Base-by-base conservation (phyloP, 345 rosid genomes). In the Excoecaria agallocha region DNA sequence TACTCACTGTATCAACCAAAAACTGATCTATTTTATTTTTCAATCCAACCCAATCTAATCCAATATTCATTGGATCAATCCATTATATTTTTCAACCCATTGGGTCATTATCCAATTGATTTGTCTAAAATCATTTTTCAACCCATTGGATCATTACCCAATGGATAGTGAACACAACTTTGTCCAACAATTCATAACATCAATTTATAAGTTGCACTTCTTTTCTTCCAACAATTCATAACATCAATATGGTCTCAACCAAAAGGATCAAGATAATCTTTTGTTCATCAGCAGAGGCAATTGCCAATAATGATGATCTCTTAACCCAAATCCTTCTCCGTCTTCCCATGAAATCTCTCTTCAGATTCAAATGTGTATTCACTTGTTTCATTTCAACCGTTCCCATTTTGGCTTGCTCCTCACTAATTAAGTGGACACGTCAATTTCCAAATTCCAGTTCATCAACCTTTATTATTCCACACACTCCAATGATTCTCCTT, bases 291-390 rank as follows among this genome's bases (percentile, higher is more conserved):
- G 81, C 83, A 0, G 75, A 82, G 41, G 60, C 8, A 37, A 74
- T 74, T 24, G 81, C 66, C 72, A 60, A 54, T 72, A 65, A 75
- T 24, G 71, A 77, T 8, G 81, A 83, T 48, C 79, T 83, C 67
- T 71, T 83, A 35, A 45, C 38, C 12, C 62, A 81, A 51, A 81
- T 81, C 72, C 82, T 85, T 35, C 25, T 79, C 73, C 63, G 60
- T 22, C 74, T 79, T 22, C 88, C 83, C 0, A 35, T 70, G 65
- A 81, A 72, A 73, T 72, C 81, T 12, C 64, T 83, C 17, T 55
- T 83, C 51, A 77, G 69, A 68, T 85, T 85, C 79, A 79, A 80
- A 54, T 69, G 57, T 0, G 80, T 83, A 2, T 85, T 8, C 19
- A 43, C 37, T 80, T 83, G 70, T 72, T 56, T 5, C 37, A 22